Evolutionary conservation across 2,329 filamentous ascomycete genomes (phyloP).

Genomic region (Scedosporium dehoogii): DNA sequence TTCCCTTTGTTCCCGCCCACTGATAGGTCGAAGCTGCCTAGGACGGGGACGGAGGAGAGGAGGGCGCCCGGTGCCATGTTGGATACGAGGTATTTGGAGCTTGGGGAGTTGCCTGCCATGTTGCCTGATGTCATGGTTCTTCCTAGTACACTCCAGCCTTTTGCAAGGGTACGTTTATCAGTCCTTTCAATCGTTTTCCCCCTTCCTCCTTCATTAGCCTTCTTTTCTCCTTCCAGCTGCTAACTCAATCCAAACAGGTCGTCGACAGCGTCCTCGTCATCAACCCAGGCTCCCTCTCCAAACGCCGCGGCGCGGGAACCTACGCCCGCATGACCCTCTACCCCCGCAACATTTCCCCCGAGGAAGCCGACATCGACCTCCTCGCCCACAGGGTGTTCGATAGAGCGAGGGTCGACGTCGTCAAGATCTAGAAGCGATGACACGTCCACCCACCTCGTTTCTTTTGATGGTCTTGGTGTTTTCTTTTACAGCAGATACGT

Average conservation of each 20-base stretch:
- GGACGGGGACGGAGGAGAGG: constrained; percentile 49
- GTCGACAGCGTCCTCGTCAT: constrained; percentile 83
- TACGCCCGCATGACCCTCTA: constrained; percentile 72
- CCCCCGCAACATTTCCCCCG: constrained; percentile 51
- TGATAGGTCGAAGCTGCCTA: constrained; percentile 56
- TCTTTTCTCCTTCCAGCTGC: background rate
- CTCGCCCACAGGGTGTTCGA: constrained; percentile 71
- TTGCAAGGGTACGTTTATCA: constrained; percentile 63
- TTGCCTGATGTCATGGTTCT: constrained; percentile 75
- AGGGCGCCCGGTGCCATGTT: constrained; percentile 65
- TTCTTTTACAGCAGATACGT: no score
- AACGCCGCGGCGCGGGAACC: constrained; percentile 73
- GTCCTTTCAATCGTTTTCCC: background rate
- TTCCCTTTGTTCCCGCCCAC: constrained; percentile 80
- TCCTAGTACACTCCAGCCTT: constrained; percentile 74
- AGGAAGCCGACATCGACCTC: constrained; percentile 41
- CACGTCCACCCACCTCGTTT: no score
- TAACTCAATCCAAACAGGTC: constrained; percentile 46
- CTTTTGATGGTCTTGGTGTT: no score
- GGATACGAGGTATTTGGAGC: constrained; percentile 74
- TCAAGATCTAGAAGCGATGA: constrained; percentile 49
- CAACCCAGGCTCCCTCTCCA: constrained; percentile 82
- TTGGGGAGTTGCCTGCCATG: constrained; percentile 84
- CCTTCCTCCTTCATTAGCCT: background rate
- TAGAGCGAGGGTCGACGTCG: constrained; percentile 77